Evolutionary conservation across 148 eudicot species (phyloP).

Genomic region (Persicaria tinctoria): DNA sequence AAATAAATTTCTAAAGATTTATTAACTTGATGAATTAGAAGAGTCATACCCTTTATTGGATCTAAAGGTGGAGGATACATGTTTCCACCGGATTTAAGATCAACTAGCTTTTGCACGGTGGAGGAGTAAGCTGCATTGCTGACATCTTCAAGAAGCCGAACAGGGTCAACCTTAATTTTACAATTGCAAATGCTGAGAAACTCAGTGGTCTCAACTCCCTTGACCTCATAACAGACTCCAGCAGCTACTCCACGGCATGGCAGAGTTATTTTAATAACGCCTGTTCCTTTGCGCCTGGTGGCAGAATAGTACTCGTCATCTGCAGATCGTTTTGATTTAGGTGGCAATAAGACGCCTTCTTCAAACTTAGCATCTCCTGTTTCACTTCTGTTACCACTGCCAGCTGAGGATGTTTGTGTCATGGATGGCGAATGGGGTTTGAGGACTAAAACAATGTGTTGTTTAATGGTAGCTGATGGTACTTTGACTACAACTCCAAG

Average conservation of each 20-base stretch:
- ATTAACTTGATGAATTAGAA: constrained; percentile 6
- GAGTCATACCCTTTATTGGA: constrained; percentile 64
- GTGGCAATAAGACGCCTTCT: constrained; percentile 46
- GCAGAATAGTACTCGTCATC: constrained; percentile 75
- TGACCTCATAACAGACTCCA: constrained; percentile 72
- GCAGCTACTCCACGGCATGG: constrained; percentile 80
- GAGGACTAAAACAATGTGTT: constrained; percentile 59
- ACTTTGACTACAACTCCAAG: constrained; percentile 77
- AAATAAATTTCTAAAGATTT: background rate
- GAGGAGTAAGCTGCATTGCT: constrained; percentile 72
- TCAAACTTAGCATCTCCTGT: constrained; percentile 41
- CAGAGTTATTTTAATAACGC: constrained; percentile 54
- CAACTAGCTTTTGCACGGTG: constrained; percentile 63
- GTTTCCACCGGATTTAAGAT: constrained; percentile 55
- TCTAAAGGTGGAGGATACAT: constrained; percentile 88
- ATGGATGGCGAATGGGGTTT: constrained; percentile 61
- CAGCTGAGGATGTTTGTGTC: constrained; percentile 28
- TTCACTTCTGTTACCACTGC: constrained; percentile 24
- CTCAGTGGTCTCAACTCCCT: constrained; percentile 65
- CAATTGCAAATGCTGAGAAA: constrained; percentile 58
- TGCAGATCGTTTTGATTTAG: constrained; percentile 65
- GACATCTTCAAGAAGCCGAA: constrained; percentile 76
- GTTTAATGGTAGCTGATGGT: constrained; percentile 47
- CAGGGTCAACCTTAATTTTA: constrained; percentile 73
- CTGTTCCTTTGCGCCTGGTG: constrained; percentile 67